Conservation (phyloP, 495 filamentous ascomycete genomes). For the Aspergillus affinis region DNA sequence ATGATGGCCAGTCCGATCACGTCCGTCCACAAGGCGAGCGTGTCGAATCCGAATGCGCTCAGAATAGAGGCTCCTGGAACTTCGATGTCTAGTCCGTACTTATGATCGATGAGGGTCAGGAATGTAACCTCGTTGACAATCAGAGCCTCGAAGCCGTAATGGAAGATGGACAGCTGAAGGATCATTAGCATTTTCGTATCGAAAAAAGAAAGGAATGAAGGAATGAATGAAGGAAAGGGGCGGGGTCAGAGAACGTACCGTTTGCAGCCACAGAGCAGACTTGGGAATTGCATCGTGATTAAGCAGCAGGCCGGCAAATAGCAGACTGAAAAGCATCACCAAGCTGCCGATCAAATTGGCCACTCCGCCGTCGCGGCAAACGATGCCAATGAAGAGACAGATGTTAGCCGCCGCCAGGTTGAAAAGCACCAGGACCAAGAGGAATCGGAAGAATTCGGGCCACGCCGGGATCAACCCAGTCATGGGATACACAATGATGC, state of each 20-base stretch:
- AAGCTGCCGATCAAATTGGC: constrained; percentile 93
- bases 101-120: constrained; percentile 84
- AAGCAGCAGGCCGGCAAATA: constrained; percentile 89
- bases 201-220: constrained; percentile 3
- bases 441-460: constrained; percentile 84
- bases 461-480: constrained; percentile 84
- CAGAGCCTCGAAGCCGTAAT: constrained; percentile 94
- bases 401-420: constrained; percentile 92
- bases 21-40: constrained; percentile 80
- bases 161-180: constrained; percentile 87
- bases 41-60: constrained; percentile 89
- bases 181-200: constrained; percentile 17
- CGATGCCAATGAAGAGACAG: constrained; percentile 93
- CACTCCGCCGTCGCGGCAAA: constrained; percentile 87
- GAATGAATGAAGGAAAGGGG: too few species aligned
- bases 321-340: constrained; percentile 95
- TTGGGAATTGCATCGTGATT: constrained; percentile 92
- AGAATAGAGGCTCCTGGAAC: constrained; percentile 94
- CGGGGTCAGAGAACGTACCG: constrained; percentile 44
- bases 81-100: constrained; percentile 93
- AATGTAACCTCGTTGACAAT: constrained; percentile 98
- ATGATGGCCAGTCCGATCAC: constrained; percentile 79
- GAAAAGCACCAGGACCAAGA: constrained; percentile 90
- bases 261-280: constrained; percentile 82
- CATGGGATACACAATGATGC: constrained; percentile 98